Evolutionary conservation across 2,329 filamentous ascomycete species (phyloP).

Genomic region (Sphaerulina vaccinii): DNA sequence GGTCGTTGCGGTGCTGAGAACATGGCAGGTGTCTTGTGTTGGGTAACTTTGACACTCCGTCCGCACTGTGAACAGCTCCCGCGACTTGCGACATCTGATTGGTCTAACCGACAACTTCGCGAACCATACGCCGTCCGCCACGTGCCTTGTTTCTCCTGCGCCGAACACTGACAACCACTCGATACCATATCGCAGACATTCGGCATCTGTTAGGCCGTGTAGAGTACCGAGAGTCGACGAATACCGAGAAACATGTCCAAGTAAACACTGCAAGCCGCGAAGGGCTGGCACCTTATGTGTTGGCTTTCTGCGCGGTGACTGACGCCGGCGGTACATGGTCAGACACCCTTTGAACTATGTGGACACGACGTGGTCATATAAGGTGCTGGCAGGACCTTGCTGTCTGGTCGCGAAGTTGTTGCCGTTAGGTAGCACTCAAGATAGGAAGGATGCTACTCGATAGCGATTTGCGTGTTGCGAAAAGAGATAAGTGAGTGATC

Average conservation of each 20-base stretch:
- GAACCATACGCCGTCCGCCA: slow-evolving; percentile 7
- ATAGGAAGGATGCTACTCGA: slow-evolving; percentile 6
- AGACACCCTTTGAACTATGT: neutral
- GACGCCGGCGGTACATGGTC: slow-evolving; percentile 5
- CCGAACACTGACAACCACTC: slow-evolving; percentile 11
- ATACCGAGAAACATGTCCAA: slow-evolving; percentile 17
- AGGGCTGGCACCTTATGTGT: slow-evolving; percentile 6
- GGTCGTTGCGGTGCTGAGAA: neutral
- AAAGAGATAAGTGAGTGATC: slow-evolving; percentile 12
- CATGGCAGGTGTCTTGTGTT: neutral
- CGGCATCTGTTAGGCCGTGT: slow-evolving; percentile 4
- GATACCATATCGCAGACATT: slow-evolving; percentile 4
- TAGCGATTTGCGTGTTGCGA: slow-evolving; percentile 17
- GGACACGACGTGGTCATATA: slow-evolving; percentile 1
- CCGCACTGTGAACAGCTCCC: slow-evolving; percentile 8
- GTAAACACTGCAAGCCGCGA: slow-evolving; percentile 5
- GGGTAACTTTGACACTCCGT: slow-evolving; percentile 7
- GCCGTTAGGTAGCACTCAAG: too few relatives aligned
- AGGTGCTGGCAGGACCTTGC: too few relatives aligned
- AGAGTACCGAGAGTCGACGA: slow-evolving; percentile 5
- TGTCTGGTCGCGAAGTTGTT: too few relatives aligned
- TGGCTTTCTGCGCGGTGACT: slow-evolving; percentile 3
- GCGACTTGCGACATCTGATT: slow-evolving; percentile 4
- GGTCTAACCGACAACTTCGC: neutral
- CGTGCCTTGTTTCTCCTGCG: slow-evolving; percentile 14